Base-by-base conservation (phyloP, 2,329 filamentous ascomycete genomes). In the Colletotrichum lupini region DNA sequence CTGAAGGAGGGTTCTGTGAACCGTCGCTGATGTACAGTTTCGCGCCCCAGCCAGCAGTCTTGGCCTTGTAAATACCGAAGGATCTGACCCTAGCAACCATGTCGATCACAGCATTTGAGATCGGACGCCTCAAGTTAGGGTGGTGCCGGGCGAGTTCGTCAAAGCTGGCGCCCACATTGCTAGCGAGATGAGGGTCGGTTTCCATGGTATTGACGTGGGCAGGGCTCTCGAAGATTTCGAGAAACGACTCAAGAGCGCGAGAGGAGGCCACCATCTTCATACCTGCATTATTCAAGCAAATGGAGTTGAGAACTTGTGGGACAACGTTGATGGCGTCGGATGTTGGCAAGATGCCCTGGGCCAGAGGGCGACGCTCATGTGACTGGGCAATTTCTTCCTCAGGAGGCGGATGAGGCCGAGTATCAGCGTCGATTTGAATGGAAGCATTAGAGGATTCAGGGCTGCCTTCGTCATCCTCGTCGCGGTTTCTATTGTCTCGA, bases 111-210 rank as follows among this genome's bases (percentile, higher is more conserved):
- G 94, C 93, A 75, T 93, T 92, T 75, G 96, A 91, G 72, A 99
- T 97, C 3, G 92, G 89, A 11, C 89, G 89, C 76, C 95, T 94
- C 57, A 99, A 85, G 26, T 91, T 88, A 0, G 97, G 97, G 78
- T 99, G 97, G 80, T 99, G 97, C 53, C 97, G 92, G 65, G 96
- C 93, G 72, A 99, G 88, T 82, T 99, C 97, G 81, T 99, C 97
- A 79, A 99, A 98, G 53, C 92, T 93, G 30, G 90, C 90, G 12
- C 97, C 97, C 62, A 99, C 89, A 52, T 91, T 90, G 35, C 89
- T 89, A 11, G 95, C 89, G 71, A 97, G 87, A 46, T 87, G 85
- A 5, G 89, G 86, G 76, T 98, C 96, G 49, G 87, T 86, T 75
- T 94, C 91, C 88, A 99, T 92, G 75, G 92, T 93, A 77, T 93